Percentiles rank a stretch among this genome's conserved stretches.
Conservation (phyloP, 805 yeast species). For the Ogataea angusta region DNA sequence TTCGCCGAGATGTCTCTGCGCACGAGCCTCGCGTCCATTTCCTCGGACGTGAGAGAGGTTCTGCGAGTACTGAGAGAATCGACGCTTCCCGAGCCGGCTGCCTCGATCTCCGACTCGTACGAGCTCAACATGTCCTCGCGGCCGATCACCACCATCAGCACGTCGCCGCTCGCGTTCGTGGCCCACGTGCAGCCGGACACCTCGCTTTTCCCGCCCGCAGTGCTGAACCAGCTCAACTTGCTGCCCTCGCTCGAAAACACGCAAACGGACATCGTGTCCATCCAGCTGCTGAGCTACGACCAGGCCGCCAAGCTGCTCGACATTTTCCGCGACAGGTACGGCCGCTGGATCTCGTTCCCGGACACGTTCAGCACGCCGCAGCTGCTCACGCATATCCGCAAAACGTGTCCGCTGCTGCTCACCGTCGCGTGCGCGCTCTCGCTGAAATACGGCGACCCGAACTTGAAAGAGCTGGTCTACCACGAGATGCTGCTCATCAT, state of each 20-base stretch:
- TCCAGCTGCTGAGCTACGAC: slow-evolving; percentile 44
- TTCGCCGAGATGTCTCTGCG: neutral
- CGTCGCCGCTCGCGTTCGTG: slow-evolving; percentile 45
- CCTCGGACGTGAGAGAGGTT: slow-evolving; percentile 14
- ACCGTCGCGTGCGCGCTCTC: slow-evolving; percentile 65
- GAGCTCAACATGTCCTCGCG: slow-evolving; percentile 13
- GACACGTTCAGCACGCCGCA: slow-evolving; percentile 44
- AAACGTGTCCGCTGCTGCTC: slow-evolving; percentile 57
- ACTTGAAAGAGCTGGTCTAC: slow-evolving; percentile 40
- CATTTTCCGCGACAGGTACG: slow-evolving; percentile 63
- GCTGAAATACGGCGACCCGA: slow-evolving; percentile 46
- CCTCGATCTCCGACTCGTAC: neutral
- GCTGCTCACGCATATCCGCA: slow-evolving; percentile 46
- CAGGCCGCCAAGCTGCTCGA: slow-evolving; percentile 51
- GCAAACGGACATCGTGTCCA: slow-evolving; percentile 45
- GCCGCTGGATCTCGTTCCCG: slow-evolving; percentile 77
- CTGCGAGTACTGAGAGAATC: slow-evolving; percentile 10
- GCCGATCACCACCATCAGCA: slow-evolving; percentile 31
- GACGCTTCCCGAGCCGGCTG: slow-evolving; percentile 10
- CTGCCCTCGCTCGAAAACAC: slow-evolving; percentile 8
- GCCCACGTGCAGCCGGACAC: slow-evolving; percentile 33
- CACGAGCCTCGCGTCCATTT: slow-evolving; percentile 7
- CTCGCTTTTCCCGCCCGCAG: slow-evolving; percentile 27
- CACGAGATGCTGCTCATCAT: slow-evolving; percentile 44
- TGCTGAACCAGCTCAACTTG: slow-evolving; percentile 11